Conservation (phyloP, 108 stramenopile species). For the Cyclotella baltica region DNA sequence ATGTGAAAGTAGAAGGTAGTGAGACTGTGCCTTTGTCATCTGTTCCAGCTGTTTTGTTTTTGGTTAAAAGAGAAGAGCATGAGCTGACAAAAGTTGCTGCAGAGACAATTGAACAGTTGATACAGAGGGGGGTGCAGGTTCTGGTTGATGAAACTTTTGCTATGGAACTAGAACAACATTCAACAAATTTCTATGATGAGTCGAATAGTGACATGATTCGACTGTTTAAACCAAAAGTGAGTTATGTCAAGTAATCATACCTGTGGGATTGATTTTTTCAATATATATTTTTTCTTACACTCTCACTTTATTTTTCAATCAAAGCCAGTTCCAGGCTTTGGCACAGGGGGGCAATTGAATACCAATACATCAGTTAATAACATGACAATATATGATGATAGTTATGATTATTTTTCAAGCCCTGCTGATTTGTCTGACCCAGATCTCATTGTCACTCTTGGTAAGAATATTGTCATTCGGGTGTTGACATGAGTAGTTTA, state of each 20-base stretch:
- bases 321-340: conserved; percentile 62
- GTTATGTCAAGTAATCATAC: neutral
- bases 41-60: conserved; percentile 66
- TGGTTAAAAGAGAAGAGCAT: conserved; percentile 75
- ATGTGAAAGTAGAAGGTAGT: neutral
- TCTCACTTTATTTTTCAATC: conserved; percentile 24
- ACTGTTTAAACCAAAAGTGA: conserved; percentile 59
- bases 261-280: neutral
- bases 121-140: conserved; percentile 57
- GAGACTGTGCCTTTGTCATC: conserved; percentile 15
- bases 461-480: too few relatives aligned
- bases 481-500: too few relatives aligned
- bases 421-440: conserved; percentile 52
- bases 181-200: conserved; percentile 46
- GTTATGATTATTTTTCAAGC: conserved; percentile 21
- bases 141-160: conserved; percentile 68
- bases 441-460: conserved; percentile 81
- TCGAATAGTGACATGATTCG: conserved; percentile 61
- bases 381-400: neutral
- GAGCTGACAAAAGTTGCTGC: conserved; percentile 65
- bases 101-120: conserved; percentile 63
- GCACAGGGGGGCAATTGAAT: conserved; percentile 45
- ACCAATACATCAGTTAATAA: neutral
- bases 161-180: conserved; percentile 62
- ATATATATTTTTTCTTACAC: neutral